Percentiles rank a stretch among this genome's conserved stretches.
Evolutionary conservation across 2,329 filamentous ascomycete species (phyloP).

Genomic region (Fusarium tricinctum): DNA sequence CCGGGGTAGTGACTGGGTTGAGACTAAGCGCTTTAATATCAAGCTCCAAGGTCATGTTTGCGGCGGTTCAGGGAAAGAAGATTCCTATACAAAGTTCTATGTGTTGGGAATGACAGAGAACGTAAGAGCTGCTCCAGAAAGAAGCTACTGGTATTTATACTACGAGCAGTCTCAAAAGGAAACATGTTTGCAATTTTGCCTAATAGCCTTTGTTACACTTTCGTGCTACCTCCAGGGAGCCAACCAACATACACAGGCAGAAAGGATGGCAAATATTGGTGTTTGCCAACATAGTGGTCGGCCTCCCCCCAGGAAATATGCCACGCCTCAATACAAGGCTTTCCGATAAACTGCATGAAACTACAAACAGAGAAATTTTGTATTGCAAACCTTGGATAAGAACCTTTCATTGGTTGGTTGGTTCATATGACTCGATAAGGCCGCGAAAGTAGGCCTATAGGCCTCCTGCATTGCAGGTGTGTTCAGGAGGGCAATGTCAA

Average conservation of each 20-base stretch:
- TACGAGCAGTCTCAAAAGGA: fast-evolving
- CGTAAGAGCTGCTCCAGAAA: no score
- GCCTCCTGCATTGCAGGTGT: neutral
- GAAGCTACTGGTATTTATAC: neutral
- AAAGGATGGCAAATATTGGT: neutral
- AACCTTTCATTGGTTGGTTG: neutral
- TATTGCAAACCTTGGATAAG: no score
- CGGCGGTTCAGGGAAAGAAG: no score
- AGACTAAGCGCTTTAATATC: neutral
- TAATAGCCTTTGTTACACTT: neutral
- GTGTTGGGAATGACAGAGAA: neutral
- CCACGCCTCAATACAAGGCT: neutral
- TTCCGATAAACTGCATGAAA: neutral
- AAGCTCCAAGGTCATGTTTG: neutral
- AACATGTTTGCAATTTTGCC: neutral
- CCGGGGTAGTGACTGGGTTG: no score
- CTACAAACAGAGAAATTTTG: fast-evolving
- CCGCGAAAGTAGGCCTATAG: neutral
- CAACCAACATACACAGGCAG: neutral
- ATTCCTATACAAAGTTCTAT: neutral
- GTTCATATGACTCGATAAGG: neutral
- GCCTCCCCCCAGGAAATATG: neutral
- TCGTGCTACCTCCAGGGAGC: neutral
- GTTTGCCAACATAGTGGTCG: neutral
- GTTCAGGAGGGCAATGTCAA: no score